Evolutionary conservation across 352 stramenopile species (phyloP).

Genomic region (Elongisporangium anandrum): DNA sequence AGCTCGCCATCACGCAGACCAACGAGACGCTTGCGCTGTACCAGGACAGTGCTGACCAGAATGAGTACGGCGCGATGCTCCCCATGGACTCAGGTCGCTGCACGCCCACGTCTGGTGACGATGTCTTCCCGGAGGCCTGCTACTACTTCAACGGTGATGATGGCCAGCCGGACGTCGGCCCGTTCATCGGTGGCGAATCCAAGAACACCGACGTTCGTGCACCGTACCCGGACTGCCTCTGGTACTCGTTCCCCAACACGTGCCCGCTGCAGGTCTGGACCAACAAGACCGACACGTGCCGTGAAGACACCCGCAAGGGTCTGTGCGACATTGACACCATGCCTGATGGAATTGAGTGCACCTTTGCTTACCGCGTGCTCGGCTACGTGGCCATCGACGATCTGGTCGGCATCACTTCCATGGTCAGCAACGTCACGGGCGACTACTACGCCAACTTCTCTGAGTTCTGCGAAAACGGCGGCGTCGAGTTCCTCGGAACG

Average conservation of each 20-base stretch:
- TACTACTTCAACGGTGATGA: constrained; percentile 66
- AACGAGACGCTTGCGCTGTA: constrained; percentile 59
- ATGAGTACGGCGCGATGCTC: constrained; percentile 64
- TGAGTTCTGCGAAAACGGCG: constrained; percentile 57
- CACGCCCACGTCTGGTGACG: constrained; percentile 27
- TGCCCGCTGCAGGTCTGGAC: constrained; percentile 34
- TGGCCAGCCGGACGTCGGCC: constrained; percentile 51
- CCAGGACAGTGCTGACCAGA: constrained; percentile 44
- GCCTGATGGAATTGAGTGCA: constrained; percentile 55
- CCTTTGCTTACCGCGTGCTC: constrained; percentile 60
- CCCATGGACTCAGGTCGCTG: constrained; percentile 65
- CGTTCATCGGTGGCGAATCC: constrained; percentile 46
- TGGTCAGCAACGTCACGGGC: constrained; percentile 45
- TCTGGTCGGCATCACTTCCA: constrained; percentile 68
- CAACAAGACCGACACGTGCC: constrained; percentile 18
- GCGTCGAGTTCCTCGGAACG: constrained; percentile 54
- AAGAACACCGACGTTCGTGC: constrained; percentile 34
- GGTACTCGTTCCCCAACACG: constrained; percentile 73
- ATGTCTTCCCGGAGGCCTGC: constrained; percentile 42
- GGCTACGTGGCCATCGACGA: constrained; percentile 69
- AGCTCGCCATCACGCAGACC: constrained; percentile 55
- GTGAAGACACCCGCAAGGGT: constrained; percentile 25
- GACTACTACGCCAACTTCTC: constrained; percentile 53
- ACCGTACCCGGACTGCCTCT: constrained; percentile 44
- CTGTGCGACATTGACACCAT: constrained; percentile 50